phyloP scores from a whole-genome alignment of 495 filamentous ascomycete species.

The Usnea hakonensis region DNA sequence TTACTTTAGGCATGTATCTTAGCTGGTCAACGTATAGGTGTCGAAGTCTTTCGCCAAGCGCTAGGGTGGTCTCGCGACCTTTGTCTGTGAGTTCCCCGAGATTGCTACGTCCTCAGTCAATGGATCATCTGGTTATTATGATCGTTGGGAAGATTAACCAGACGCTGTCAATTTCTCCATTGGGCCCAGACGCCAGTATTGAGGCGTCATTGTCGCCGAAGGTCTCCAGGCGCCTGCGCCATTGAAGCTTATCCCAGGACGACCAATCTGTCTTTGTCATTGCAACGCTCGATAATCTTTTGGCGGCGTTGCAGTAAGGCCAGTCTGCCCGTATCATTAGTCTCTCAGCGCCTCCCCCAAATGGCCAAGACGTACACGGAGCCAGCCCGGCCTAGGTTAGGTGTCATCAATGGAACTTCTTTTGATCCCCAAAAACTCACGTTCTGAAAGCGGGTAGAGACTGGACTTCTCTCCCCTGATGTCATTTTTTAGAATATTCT shows the following conservation, averaged over 20 bases:
- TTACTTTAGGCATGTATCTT: constrained; percentile 66
- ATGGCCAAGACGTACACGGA: constrained; percentile 45
- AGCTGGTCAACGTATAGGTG: constrained; percentile 85
- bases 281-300: constrained; percentile 62
- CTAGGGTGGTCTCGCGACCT: constrained; percentile 75
- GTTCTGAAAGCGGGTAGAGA: constrained; percentile 81
- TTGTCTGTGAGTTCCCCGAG: constrained; percentile 83
- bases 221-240: constrained; percentile 71
- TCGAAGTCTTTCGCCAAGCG: constrained; percentile 69
- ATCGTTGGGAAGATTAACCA: constrained; percentile 42
- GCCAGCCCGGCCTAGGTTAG: constrained; percentile 59
- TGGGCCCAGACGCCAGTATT: constrained; percentile 56
- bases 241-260: constrained; percentile 62
- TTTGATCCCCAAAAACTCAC: constrained; percentile 31
- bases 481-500: neutral
- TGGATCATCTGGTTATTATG: neutral
- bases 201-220: constrained; percentile 68
- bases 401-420: constrained; percentile 15
- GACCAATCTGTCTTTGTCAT: constrained; percentile 49
- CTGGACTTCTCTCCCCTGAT: constrained; percentile 42
- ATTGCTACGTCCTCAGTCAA: constrained; percentile 38
- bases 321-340: constrained; percentile 49
- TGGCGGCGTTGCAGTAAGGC: constrained; percentile 82
- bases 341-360: constrained; percentile 17
- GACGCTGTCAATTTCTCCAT: constrained; percentile 63